Percentiles rank a stretch among this genome's conserved stretches.
phyloP scores from a whole-genome alignment of 2,329 filamentous ascomycete species.

The Bipolaris gigantea region DNA sequence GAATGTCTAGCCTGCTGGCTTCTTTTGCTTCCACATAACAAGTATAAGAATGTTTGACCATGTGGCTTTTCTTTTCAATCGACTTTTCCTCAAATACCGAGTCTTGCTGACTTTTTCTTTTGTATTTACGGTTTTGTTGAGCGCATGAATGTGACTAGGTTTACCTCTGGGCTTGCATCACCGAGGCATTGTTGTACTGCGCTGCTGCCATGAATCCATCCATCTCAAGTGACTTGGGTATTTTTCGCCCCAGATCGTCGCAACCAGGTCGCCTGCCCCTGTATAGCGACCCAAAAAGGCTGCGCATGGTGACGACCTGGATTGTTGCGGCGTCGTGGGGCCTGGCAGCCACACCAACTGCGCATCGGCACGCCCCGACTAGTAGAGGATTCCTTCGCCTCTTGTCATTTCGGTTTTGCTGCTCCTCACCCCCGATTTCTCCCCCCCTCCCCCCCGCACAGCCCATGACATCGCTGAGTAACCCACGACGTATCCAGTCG shows the following conservation, averaged over 20 bases:
- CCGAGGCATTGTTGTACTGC: background rate
- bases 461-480: constrained; percentile 7
- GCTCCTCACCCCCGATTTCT: constrained; percentile 7
- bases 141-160: too few species aligned
- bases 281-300: background rate
- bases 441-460: constrained; percentile 4
- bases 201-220: background rate
- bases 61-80: too few species aligned
- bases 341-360: constrained; percentile 6
- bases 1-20: background rate
- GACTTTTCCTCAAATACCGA: too few species aligned
- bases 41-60: too few species aligned
- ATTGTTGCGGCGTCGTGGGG: constrained; percentile 4
- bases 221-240: background rate
- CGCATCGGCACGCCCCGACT: background rate
- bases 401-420: constrained; percentile 5
- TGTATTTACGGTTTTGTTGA: too few species aligned
- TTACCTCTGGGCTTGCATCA: too few species aligned
- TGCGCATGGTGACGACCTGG: background rate
- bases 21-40: too few species aligned
- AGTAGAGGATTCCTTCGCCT: background rate
- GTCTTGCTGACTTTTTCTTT: too few species aligned
- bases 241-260: background rate
- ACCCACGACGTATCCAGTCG: constrained; percentile 8
- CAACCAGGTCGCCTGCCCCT: background rate